Evolutionary conservation across 352 stramenopile species (phyloP), one percentile per base, ranked within the genome.

Genomic region (Pythium brachiatum): DNA sequence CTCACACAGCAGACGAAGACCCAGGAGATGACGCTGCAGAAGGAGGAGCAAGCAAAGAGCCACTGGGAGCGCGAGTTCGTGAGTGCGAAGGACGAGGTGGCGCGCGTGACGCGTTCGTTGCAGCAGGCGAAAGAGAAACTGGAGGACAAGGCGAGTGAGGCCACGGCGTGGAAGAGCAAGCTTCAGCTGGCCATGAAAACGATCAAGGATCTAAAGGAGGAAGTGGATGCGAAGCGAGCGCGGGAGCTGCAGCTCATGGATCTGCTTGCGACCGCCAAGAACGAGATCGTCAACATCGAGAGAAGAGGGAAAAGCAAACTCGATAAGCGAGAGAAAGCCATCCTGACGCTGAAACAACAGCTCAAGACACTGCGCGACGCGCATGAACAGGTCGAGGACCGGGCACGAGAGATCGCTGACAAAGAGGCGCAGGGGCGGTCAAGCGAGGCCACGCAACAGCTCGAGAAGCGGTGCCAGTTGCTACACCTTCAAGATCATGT

Each of bases 51-150:
- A 21, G 75, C 82, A 54, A 75, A 70, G 23, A 51, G 68, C n/a
- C 71, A 86, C 52, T 90, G 76, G 75, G 74, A 88, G 51, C 59
- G 67, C 2, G 72, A 90, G 54, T 80, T 72, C 55, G 57, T 75
- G 9, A 57, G 67, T 16, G 58, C 74, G 1, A 69, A 77, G 20
- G 70, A 74, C 43, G 44, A 63, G 13, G 52, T 53, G 15, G 41
- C 56, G 7, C 57, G 74, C 41, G 53, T 75, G 20, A 64, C 55
- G 12, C 63, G 53, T 3, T 55, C 69, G 38, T 7, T 23, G 0
- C 60, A 69, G 16, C 48, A 68, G 12, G 39, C 60, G 8, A 31
- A 73, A 9, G 47, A 68, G 1, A 53, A 67, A 8, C 43, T 27
- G 0, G 48, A 62, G 16, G 53, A 76, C 44, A 46, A 70, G n/a